Evolutionary conservation across 176 grass and related monocot species (phyloP).

Genomic region (Zoysia pacifica): DNA sequence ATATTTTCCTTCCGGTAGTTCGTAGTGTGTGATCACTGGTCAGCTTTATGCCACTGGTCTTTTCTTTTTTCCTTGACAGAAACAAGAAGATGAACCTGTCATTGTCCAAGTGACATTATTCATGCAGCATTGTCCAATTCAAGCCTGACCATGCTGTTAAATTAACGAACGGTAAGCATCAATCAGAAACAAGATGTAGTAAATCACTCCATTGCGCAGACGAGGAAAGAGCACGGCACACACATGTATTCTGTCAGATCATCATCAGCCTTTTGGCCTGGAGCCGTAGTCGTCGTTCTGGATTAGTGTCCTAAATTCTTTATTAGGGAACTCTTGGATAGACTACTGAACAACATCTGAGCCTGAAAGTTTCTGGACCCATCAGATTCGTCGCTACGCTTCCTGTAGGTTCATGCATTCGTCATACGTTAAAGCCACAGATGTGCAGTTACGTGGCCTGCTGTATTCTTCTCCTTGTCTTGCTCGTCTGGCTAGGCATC

Average conservation of each 20-base stretch:
- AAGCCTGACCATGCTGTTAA: not conserved
- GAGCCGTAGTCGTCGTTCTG: conserved; percentile 9
- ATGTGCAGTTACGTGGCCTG: conserved; percentile 1
- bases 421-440: conserved; percentile 5
- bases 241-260: not conserved
- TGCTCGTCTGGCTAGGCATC: too few species aligned
- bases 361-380: conserved; percentile 25
- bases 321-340: not conserved
- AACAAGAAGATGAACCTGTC: conserved; percentile 14
- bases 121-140: conserved; percentile 6
- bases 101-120: conserved; percentile 10
- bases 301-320: too few species aligned
- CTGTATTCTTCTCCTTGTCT: not conserved
- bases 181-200: not conserved
- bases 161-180: not conserved
- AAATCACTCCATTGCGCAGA: not conserved
- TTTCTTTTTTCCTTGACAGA: conserved; percentile 9
- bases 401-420: conserved; percentile 10
- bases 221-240: not conserved
- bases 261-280: conserved; percentile 2
- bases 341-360: not conserved
- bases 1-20: conserved; percentile 1
- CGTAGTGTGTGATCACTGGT: not conserved
- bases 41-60: not conserved
- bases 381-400: not conserved